Base-by-base conservation (phyloP, 768 basidiomycete genomes). In the Hygrocybe coccinea region DNA sequence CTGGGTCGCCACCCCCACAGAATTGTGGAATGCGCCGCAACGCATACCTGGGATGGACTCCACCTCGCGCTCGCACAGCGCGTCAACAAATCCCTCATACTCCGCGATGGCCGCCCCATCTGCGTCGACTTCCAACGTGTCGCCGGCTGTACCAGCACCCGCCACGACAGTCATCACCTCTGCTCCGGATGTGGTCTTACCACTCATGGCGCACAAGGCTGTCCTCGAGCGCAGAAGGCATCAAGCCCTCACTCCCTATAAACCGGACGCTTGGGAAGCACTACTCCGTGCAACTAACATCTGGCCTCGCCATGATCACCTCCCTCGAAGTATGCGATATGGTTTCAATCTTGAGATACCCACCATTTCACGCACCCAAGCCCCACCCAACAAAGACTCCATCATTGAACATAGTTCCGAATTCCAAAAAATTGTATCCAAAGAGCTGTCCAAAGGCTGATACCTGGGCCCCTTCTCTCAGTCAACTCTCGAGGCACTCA, bases 181-280 rank as follows among this genome's bases (percentile, higher is more conserved):
- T 79, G 77, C 65, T 77, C 75, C 0, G 76, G 78, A 1, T 78
- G 78, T 49, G 71, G 73, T 34, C 49, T 57, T 0, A 5, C 59
- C 39, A 36, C 39, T 33, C 75, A 80, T 46, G 70, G 78, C 25
- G 76, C 79, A 63, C 64, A 71, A 37, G 45, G 25, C 0, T 80
- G 78, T 60, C 65, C 70, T 73, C 65, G 53, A 48, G 67, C 64
- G 12, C 64, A 70, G 70, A 66, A 59, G 19, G 50, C 53, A 3
- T 60, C 56, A 64, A 0, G 62, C 69, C 0, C 44, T 58, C 43
- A 73, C 74, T 0, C 76, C 73, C 0, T 74, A 76, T 54, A 50
- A 60, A 0, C 54, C 66, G 0, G 57, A 64, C 0, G 63, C 50
- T 0, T 80, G 78, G 78, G 51, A 67, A 1, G 1, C 5, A 0